phyloP scores from a whole-genome alignment of 2,329 filamentous ascomycete genomes.

The Cercospora zeina region DNA sequence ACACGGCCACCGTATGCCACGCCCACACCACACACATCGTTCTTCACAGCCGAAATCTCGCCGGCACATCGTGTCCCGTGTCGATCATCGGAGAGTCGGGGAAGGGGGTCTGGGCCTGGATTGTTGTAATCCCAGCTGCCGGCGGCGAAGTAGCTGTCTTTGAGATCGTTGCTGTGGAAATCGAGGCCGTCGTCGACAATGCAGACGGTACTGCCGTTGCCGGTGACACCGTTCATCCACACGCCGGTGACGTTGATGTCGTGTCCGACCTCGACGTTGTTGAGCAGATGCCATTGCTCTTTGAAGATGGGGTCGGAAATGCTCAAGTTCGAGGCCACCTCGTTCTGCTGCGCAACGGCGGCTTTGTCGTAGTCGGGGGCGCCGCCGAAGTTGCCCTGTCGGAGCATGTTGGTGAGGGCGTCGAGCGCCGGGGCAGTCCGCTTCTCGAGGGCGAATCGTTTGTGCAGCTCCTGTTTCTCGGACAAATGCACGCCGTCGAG shows the following conservation, averaged over 20 bases:
- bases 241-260: constrained; percentile 95
- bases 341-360: constrained; percentile 59
- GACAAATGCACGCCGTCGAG: constrained; percentile 75
- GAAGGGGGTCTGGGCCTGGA: constrained; percentile 72
- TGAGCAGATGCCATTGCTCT: constrained; percentile 95
- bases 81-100: constrained; percentile 77
- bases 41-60: constrained; percentile 87
- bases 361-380: constrained; percentile 14
- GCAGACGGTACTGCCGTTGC: constrained; percentile 82
- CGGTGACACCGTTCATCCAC: constrained; percentile 88
- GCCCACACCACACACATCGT: constrained; percentile 92
- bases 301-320: constrained; percentile 89
- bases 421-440: constrained; percentile 43
- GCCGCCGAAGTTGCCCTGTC: constrained; percentile 8
- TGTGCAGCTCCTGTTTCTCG: constrained; percentile 71
- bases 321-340: constrained; percentile 64
- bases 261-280: constrained; percentile 75
- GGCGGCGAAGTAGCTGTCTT: constrained; percentile 87
- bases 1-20: constrained; percentile 91
- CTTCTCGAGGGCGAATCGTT: constrained; percentile 59
- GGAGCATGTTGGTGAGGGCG: constrained; percentile 8
- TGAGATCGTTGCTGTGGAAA: constrained; percentile 90
- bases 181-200: constrained; percentile 96
- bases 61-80: constrained; percentile 95
- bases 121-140: constrained; percentile 98